Evolutionary conservation across 768 basidiomycete species (phyloP), one percentile per base, ranked within the genome.

Genomic region (Coprinopsis strossmayeri): DNA sequence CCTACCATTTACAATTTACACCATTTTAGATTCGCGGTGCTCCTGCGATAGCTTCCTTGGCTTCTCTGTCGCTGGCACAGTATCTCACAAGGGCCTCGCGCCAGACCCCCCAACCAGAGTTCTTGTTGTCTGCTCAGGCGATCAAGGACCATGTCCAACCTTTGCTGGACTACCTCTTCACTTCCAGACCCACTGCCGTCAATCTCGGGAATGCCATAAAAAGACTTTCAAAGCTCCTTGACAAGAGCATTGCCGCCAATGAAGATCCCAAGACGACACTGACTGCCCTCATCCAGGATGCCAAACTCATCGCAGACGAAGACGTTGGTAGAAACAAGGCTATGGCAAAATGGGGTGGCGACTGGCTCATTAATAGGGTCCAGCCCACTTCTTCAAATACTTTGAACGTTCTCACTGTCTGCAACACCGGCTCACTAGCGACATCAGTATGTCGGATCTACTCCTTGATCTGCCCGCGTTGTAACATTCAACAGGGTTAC

Each of bases 351-450:
- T 73, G 79, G 65, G 93, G 93, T 21, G 92, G 86, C 2, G 82
- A 88, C 27, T 97, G 94, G 94, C 69, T 96, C 30, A 60, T 83
- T 30, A 65, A 79, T 34, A 66, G 68, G 27, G 70, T 76, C 18
- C 72, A 70, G 61, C 55, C 62, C 51, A 58, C 56, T 1, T 53
- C 56, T n/a, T 69, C 68, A 23, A 69, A 69, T 38, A 74, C 69
- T 32, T 64, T 96, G 50, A 92, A 89, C 60, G 79, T 95, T 17
- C 69, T 96, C 64, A 96, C 94, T 13, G 91, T 97, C 10, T 97
- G 94, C 69, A 97, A 97, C 64, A 98, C 94, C n/a, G 94, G 94
- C 3, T 91, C 87, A 20, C 74, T 98, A 54, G 94, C 95, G 1
- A 96, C 93, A 9, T 95, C 92, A 25, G 92, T 92, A 56, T 48